These are phyloP conservation scores for Tulasnella sp. DNA, from an alignment of 768 basidiomycete species.

Conservation along the genomic window DNA sequence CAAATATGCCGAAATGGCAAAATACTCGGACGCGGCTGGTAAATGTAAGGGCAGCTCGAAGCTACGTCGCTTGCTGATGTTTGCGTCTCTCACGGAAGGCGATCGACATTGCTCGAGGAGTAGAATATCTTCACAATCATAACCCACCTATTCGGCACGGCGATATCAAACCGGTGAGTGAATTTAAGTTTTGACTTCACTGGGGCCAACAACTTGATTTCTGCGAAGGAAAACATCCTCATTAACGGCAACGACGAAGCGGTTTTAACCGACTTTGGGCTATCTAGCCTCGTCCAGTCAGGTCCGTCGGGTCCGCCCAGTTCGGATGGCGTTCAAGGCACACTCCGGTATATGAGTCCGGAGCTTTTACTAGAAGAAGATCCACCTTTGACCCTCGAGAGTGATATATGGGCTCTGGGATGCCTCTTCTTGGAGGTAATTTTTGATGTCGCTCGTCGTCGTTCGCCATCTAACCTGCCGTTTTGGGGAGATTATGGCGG, in stretches of 20 bases:
- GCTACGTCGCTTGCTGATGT: not conserved
- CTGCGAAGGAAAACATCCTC: not conserved
- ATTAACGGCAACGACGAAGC: not conserved
- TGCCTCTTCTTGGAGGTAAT: not conserved
- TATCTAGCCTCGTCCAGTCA: not conserved
- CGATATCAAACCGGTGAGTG: conserved; percentile 11
- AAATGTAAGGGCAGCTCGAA: not conserved
- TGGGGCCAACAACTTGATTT: not conserved
- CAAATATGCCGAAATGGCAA: not conserved
- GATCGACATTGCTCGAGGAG: not conserved
- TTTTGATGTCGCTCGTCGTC: not conserved
- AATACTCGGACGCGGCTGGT: not conserved
- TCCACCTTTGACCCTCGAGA: not conserved
- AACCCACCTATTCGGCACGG: conserved; percentile 12
- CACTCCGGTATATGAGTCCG: not conserved
- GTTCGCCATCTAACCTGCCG: not conserved
- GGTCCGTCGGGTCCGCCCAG: not conserved
- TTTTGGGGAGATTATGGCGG: not conserved
- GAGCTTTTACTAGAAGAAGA: not conserved
- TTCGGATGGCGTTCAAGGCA: not conserved
- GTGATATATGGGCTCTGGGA: conserved; percentile 5
- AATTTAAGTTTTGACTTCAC: not conserved
- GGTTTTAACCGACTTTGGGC: not conserved
- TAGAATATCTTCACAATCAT: conserved; percentile 14
- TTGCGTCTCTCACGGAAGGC: not conserved